phyloP scores from a whole-genome alignment of 768 basidiomycete species.

The Boletus rubroflammeus region DNA sequence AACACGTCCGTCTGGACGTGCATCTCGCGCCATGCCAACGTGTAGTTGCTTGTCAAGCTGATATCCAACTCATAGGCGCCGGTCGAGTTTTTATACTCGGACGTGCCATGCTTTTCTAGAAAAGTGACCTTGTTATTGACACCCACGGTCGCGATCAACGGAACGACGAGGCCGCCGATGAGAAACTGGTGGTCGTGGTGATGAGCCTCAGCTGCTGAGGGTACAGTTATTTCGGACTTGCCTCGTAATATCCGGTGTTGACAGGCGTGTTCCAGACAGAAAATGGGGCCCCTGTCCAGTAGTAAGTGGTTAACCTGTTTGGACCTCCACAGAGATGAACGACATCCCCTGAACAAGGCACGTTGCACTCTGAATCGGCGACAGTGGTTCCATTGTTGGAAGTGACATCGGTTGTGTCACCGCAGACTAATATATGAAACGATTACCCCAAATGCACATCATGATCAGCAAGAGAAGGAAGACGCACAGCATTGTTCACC shows the following conservation, averaged over 20 bases:
- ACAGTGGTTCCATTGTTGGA: conserved; percentile 31
- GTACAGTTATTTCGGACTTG: conserved; percentile 25
- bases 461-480: background rate
- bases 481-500: conserved; percentile 71
- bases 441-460: background rate
- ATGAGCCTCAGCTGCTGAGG: background rate
- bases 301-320: conserved; percentile 50
- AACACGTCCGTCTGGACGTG: conserved; percentile 76
- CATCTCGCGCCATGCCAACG: conserved; percentile 68
- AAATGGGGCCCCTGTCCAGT: conserved; percentile 46
- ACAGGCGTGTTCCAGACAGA: conserved; percentile 63
- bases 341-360: conserved; percentile 68
- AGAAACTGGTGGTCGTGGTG: conserved; percentile 34
- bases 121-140: conserved; percentile 81
- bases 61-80: conserved; percentile 78
- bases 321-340: conserved; percentile 64
- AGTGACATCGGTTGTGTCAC: conserved; percentile 56
- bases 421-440: conserved; percentile 50
- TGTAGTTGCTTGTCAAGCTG: conserved; percentile 44
- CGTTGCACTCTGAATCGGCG: conserved; percentile 38
- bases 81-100: conserved; percentile 59
- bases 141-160: conserved; percentile 70
- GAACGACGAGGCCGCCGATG: conserved; percentile 61
- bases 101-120: conserved; percentile 71
- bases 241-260: conserved; percentile 70